phyloP scores from a whole-genome alignment of 768 basidiomycete species.

The Suillus luteus region DNA sequence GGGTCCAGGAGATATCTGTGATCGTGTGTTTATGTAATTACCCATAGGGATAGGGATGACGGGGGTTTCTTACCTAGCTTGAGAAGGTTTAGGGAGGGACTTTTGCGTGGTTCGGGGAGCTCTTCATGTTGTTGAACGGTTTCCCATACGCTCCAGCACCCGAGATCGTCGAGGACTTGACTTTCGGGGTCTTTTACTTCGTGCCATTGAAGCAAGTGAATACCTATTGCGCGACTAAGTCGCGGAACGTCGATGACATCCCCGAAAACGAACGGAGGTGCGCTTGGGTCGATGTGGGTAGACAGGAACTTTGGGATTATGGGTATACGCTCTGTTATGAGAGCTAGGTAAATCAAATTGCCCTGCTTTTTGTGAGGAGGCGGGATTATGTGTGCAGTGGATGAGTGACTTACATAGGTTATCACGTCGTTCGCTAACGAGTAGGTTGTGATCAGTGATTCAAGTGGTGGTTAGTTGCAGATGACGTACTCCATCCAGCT shows the following conservation, averaged over 20 bases:
- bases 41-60: too few relatives aligned
- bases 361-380: constrained; percentile 38
- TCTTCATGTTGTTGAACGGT: constrained; percentile 16
- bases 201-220: constrained; percentile 61
- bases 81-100: constrained; percentile 3
- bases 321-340: constrained; percentile 60
- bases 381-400: background rate
- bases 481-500: constrained; percentile 69
- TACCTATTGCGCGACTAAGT: constrained; percentile 43
- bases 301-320: constrained; percentile 60
- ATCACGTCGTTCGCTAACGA: constrained; percentile 72
- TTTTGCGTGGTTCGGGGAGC: constrained; percentile 18
- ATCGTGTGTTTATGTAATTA: too few relatives aligned
- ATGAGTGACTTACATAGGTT: constrained; percentile 52
- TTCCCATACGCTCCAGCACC: constrained; percentile 25
- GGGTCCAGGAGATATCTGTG: constrained; percentile 30
- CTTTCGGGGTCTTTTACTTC: constrained; percentile 55
- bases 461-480: too few relatives aligned
- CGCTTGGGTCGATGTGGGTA: constrained; percentile 51
- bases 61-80: constrained; percentile 1
- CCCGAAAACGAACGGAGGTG: constrained; percentile 42
- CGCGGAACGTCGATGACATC: constrained; percentile 45
- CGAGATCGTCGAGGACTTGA: constrained; percentile 17
- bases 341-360: constrained; percentile 60
- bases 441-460: constrained; percentile 8